phyloP scores from a whole-genome alignment of 805 yeast genomes.

The Kodamaea laetipori region DNA sequence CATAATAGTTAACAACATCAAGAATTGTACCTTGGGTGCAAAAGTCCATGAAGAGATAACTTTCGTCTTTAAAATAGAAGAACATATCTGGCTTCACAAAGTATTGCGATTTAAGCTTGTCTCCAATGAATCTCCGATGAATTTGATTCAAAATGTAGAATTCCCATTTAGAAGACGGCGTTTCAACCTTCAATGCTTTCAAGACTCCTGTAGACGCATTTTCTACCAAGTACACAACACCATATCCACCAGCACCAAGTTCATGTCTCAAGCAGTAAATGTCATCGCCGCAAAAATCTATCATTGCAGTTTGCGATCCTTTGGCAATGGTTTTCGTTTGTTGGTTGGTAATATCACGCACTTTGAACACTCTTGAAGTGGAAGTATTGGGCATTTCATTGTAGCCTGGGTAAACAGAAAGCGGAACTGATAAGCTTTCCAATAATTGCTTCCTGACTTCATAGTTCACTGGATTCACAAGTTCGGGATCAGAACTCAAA shows the following conservation, averaged over 20 bases:
- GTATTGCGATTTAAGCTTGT: slow-evolving; percentile 5
- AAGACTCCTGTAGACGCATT: slow-evolving; percentile 48
- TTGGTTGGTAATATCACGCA: slow-evolving; percentile 37
- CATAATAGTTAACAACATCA: slow-evolving; percentile 61
- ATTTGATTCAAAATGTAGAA: slow-evolving; percentile 68
- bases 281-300: slow-evolving; percentile 47
- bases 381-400: slow-evolving; percentile 35
- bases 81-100: slow-evolving; percentile 54
- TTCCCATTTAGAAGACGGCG: slow-evolving; percentile 78
- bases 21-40: slow-evolving; percentile 70
- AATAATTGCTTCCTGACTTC: slow-evolving; percentile 42
- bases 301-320: slow-evolving; percentile 42
- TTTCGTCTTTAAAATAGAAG: slow-evolving; percentile 63
- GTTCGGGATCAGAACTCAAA: slow-evolving; percentile 3
- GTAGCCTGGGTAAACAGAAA: slow-evolving; percentile 33
- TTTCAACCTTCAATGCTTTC: slow-evolving; percentile 72
- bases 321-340: slow-evolving; percentile 36
- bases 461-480: slow-evolving; percentile 47
- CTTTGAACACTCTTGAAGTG: slow-evolving; percentile 28
- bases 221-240: slow-evolving; percentile 73
- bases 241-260: slow-evolving; percentile 82
- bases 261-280: slow-evolving; percentile 52
- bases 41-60: slow-evolving; percentile 66
- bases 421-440: slow-evolving; percentile 37
- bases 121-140: slow-evolving; percentile 37